These are phyloP conservation scores for Ogataea hybrid DNA, from an alignment of 1,139 yeast genomes.

Conservation along the genomic window DNA sequence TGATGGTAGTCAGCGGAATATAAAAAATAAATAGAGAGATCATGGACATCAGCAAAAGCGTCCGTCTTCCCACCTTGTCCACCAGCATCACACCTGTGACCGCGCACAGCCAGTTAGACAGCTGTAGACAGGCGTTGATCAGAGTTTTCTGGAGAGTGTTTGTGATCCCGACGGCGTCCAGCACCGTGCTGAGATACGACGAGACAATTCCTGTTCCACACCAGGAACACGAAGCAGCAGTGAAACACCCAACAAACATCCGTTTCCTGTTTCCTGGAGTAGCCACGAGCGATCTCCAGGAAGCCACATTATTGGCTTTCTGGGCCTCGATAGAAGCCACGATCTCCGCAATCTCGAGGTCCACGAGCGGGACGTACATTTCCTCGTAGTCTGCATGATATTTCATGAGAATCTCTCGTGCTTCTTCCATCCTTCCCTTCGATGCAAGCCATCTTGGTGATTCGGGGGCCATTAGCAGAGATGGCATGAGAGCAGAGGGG, in stretches of 20 bases:
- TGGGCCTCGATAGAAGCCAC: constrained; percentile 36
- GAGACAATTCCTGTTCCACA: constrained; percentile 53
- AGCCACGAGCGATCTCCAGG: constrained; percentile 19
- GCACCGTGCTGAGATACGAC: constrained; percentile 47
- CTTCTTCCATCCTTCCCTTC: constrained; percentile 42
- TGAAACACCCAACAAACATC: constrained; percentile 33
- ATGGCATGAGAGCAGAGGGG: constrained; percentile 35
- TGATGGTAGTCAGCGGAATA: constrained; percentile 35
- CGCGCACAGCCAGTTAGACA: constrained; percentile 40
- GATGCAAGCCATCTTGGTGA: constrained; percentile 54
- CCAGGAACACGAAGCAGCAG: constrained; percentile 39
- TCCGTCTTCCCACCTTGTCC: constrained; percentile 39
- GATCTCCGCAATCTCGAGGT: constrained; percentile 29
- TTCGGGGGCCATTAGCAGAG: constrained; percentile 48
- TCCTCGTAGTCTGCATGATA: constrained; percentile 27
- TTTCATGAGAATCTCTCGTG: constrained; percentile 38
- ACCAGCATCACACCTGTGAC: constrained; percentile 33
- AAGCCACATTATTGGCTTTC: constrained; percentile 10
- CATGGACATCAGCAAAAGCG: constrained; percentile 41
- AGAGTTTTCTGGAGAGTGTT: constrained; percentile 40
- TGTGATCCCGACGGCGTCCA: constrained; percentile 49
- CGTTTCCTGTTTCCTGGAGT: constrained; percentile 41
- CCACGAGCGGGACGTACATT: constrained; percentile 23
- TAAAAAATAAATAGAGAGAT: constrained; percentile 30
- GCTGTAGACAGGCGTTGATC: constrained; percentile 43